These are phyloP conservation scores for Curvularia sp. DNA, from an alignment of 2,329 filamentous ascomycete species.

Conservation along the genomic window DNA sequence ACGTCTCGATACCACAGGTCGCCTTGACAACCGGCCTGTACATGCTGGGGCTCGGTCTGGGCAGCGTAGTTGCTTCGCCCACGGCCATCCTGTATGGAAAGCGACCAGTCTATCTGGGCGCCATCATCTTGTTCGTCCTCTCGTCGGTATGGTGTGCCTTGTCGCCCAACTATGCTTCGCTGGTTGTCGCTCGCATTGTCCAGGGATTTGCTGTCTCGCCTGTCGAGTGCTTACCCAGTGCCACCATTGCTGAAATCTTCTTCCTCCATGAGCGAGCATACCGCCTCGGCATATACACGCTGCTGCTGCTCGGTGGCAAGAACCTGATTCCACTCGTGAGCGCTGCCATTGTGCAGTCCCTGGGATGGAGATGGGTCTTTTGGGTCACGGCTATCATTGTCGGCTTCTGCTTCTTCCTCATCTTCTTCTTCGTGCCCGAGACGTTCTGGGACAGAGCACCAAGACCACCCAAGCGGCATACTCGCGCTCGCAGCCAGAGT, in stretches of 20 bases:
- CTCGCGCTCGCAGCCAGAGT: slow-evolving; percentile 37
- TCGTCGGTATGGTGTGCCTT: slow-evolving; percentile 84
- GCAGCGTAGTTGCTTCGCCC: slow-evolving; percentile 82
- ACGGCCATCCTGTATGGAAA: slow-evolving; percentile 93
- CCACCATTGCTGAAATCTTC: slow-evolving; percentile 95
- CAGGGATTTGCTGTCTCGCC: slow-evolving; percentile 88
- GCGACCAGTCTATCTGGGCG: slow-evolving; percentile 83
- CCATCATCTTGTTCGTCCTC: slow-evolving; percentile 77
- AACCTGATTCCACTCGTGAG: slow-evolving; percentile 88
- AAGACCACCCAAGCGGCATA: slow-evolving; percentile 53
- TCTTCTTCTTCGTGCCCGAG: slow-evolving; percentile 93
- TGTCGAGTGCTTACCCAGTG: slow-evolving; percentile 90
- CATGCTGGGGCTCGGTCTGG: slow-evolving; percentile 91
- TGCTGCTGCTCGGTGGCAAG: slow-evolving; percentile 88
- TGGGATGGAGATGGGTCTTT: slow-evolving; percentile 91
- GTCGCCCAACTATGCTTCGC: slow-evolving; percentile 80
- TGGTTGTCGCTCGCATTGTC: slow-evolving; percentile 82
- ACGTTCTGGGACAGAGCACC: slow-evolving; percentile 94
- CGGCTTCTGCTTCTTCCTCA: slow-evolving; percentile 70
- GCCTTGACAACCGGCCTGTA: slow-evolving; percentile 89
- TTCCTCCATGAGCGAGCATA: slow-evolving; percentile 94
- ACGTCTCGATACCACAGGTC: slow-evolving; percentile 73
- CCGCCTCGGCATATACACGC: slow-evolving; percentile 89
- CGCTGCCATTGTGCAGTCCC: slow-evolving; percentile 78
- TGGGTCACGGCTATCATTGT: slow-evolving; percentile 87